Conservation (phyloP, 108 stramenopile genomes). For the Aureococcus anophagefferens region DNA sequence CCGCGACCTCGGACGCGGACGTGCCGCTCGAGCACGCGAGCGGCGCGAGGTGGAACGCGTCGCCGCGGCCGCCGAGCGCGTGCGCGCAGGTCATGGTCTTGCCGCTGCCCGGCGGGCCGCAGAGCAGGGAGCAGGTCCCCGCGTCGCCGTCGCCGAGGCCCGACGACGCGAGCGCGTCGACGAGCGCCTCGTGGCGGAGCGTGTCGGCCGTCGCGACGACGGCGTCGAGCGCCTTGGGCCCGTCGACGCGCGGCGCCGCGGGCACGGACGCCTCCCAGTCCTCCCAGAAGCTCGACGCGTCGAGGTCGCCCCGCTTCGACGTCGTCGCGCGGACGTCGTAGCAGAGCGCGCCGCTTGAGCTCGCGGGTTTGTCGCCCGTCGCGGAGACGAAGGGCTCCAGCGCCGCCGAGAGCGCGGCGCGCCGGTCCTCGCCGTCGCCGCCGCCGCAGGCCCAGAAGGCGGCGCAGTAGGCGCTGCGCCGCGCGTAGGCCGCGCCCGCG, state of each 20-base stretch:
- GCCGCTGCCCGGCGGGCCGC: slow-evolving; percentile 94
- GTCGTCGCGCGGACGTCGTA: neutral
- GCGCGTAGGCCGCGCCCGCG: too few relatives aligned
- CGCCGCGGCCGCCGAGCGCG: neutral
- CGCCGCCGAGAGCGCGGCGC: neutral
- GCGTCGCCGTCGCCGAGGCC: neutral
- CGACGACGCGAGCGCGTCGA: neutral
- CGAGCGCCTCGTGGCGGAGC: slow-evolving; percentile 48
- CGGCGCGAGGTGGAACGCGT: slow-evolving; percentile 59
- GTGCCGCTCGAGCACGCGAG: slow-evolving; percentile 91
- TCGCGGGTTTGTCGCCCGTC: neutral
- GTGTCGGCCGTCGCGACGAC: slow-evolving; percentile 96
- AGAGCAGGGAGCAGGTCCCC: slow-evolving; percentile 75
- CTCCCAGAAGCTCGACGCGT: neutral
- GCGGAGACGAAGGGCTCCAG: neutral
- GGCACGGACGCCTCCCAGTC: neutral
- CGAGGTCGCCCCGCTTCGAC: neutral
- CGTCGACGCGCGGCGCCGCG: neutral
- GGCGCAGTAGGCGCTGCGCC: neutral
- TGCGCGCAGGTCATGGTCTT: slow-evolving; percentile 81
- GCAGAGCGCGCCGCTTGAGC: neutral
- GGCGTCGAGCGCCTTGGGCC: neutral
- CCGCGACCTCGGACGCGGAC: slow-evolving; percentile 86
- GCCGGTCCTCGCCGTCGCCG: neutral
- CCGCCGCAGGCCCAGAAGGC: neutral